Evolutionary conservation across 495 filamentous ascomycete genomes (phyloP), one percentile per base, ranked within the genome.

Genomic region (Neurospora sp.): DNA sequence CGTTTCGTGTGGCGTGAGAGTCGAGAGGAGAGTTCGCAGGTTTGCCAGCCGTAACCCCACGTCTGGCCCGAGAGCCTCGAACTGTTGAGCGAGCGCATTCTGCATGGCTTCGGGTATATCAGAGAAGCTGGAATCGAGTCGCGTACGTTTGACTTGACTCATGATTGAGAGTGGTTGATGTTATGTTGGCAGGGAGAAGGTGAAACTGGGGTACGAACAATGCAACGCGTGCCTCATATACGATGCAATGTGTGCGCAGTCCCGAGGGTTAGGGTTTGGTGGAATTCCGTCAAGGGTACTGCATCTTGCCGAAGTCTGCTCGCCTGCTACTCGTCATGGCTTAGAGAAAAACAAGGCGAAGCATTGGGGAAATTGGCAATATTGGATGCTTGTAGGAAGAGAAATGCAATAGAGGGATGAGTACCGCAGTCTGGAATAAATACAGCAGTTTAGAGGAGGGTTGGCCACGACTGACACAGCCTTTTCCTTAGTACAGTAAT

Each of bases 1-100:
- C 4, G 42, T 18, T 68, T 83, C 81, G 35, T 77, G 69, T 3
- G 1, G 31, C 8, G 75, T 75, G 39, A 82, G 70, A 37, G 73
- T 74, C 16, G 40, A 40, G 44, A 69, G 16, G 2, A 76, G 65
- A 16, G 40, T 20, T 4, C 20, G 75, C 9, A 76, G 68, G 38
- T 72, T 74, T 0, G 68, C 68, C 6, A 41, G 72, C 27, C 75
- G 72, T 35, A 74, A 37, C 9, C 14, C n/a, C 4, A 35, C 40
- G 31, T 76, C 31, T 20, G 71, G 2, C 9, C 70, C 73, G 12
- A 76, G 40, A n/a, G 74, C 72, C 70, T 68, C 27, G 31, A 71
- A 27, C 12, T 71, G 27, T 20, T 38, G 9, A 4, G 18, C 42
- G 44, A 71, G 70, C 7, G 44, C 1, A 16, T 71, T 10, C 18